Percentiles rank a stretch among this genome's conserved stretches.
Evolutionary conservation across 1,139 yeast genomes (phyloP).

Genomic region (Zygosaccharomyces pseudobailii): DNA sequence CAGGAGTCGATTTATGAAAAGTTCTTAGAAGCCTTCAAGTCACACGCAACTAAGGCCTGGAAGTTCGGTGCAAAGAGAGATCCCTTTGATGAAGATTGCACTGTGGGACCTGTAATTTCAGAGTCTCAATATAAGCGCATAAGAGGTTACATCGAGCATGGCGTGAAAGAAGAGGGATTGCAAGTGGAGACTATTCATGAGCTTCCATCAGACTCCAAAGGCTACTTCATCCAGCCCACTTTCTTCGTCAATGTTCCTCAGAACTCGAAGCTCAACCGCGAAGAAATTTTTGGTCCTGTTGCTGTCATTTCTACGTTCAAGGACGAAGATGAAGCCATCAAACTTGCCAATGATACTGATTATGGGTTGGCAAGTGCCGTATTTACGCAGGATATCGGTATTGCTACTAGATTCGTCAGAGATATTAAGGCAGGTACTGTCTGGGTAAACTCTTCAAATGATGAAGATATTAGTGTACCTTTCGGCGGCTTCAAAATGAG

Average conservation of each 20-base stretch:
- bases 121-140: constrained; percentile 51
- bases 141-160: constrained; percentile 57
- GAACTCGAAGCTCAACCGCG: constrained; percentile 55
- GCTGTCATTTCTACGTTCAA: constrained; percentile 68
- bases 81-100: constrained; percentile 50
- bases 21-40: constrained; percentile 46
- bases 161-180: constrained; percentile 58
- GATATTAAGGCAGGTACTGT: constrained; percentile 75
- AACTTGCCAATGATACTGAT: constrained; percentile 63
- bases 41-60: constrained; percentile 46
- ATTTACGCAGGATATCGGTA: constrained; percentile 60
- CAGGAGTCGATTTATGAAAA: constrained; percentile 65
- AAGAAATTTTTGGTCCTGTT: constrained; percentile 92
- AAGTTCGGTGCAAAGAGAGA: constrained; percentile 44
- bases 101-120: constrained; percentile 78
- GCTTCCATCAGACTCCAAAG: constrained; percentile 39
- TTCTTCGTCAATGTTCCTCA: constrained; percentile 59
- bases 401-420: constrained; percentile 58
- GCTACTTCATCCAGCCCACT: constrained; percentile 66
- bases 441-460: constrained; percentile 82
- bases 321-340: constrained; percentile 66
- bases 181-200: constrained; percentile 46
- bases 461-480: constrained; percentile 70
- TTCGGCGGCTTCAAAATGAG: constrained; percentile 81
- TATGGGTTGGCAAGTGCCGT: constrained; percentile 81